Conservation (phyloP, 169 alveolate species). For the Cryptosporidium parvum region DNA sequence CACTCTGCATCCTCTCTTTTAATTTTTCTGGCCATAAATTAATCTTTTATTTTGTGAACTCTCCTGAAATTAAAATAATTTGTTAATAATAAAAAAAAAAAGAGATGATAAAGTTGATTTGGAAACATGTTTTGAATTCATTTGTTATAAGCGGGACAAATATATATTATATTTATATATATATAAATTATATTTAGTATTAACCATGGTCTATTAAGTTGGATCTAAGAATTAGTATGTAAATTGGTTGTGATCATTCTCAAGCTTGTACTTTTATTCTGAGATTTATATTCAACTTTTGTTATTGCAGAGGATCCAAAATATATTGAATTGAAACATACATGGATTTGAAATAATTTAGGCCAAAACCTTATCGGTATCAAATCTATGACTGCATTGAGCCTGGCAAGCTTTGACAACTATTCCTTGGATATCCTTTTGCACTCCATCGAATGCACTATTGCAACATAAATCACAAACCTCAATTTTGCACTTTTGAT, state of each 20-base stretch:
- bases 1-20: not conserved
- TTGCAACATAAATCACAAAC: constrained; percentile 68
- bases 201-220: constrained; percentile 29
- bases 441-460: constrained; percentile 17
- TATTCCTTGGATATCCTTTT: constrained; percentile 8
- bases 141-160: constrained; percentile 2
- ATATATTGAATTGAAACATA: constrained; percentile 3
- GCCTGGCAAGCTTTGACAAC: constrained; percentile 51
- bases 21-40: constrained; percentile 1
- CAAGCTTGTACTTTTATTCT: not conserved
- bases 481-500: constrained; percentile 31
- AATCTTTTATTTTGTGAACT: not conserved
- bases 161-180: not conserved
- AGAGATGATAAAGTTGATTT: not conserved
- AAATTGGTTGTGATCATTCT: not conserved
- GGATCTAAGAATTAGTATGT: constrained; percentile 4
- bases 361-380: not conserved
- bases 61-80: not conserved
- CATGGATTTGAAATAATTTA: not conserved
- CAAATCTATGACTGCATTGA: constrained; percentile 56
- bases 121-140: constrained; percentile 15
- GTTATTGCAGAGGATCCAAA: not conserved
- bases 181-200: constrained; percentile 7
- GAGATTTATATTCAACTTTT: constrained; percentile 24
- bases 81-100: not conserved